Base-by-base conservation (phyloP, 106 monocot genomes). In the Hemerocallis citrina region DNA sequence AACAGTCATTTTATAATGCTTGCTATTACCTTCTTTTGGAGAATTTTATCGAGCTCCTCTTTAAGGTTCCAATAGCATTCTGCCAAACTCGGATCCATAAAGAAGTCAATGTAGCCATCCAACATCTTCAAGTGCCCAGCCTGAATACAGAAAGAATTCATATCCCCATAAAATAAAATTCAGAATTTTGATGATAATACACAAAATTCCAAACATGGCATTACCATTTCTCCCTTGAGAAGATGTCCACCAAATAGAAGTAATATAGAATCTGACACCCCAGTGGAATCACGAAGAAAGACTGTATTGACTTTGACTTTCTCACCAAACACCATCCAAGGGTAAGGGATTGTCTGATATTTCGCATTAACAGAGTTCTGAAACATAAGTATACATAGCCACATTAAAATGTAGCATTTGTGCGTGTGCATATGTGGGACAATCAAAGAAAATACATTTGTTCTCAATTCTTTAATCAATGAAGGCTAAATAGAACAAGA, bases 291-390 rank as follows among this genome's bases (percentile, higher is more conserved):
- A 69, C 98, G 87, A 51, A 98, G 74, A 59, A 98, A 92, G 40
- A 98, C 92, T 1, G 88, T 68, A 67, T 92, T 98, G 33, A 98
- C 87, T 75, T 98, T 98, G 39, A 98, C 88, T 81, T 98, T 98
- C 77, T 98, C 98, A 45, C 88, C 81, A 62, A 98, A 98, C 25
- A 98, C 92, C 45, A 98, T 71, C 98, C 98, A 98, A 30, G 98
- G 98, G 49, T 88, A 92, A 9, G 87, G 82, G 40, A 98, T 88
- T 39, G 98, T 92, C 69, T 98, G 98, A 55, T 98, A 98, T 40
- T 85, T 81, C 13, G 98, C 79, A 82, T 98, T 98, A 31, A 98
- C 98, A 59, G 98, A 98, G 60, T 98, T 98, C 98, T 98, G 91
- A 47, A 71, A 45, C 49, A 67, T 64, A 66, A 52, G 25, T 28